These are phyloP conservation scores for Pseudoscleropodium purum DNA, from an alignment of 225 moss, liverwort and hornwort species.

Conservation along the genomic window DNA sequence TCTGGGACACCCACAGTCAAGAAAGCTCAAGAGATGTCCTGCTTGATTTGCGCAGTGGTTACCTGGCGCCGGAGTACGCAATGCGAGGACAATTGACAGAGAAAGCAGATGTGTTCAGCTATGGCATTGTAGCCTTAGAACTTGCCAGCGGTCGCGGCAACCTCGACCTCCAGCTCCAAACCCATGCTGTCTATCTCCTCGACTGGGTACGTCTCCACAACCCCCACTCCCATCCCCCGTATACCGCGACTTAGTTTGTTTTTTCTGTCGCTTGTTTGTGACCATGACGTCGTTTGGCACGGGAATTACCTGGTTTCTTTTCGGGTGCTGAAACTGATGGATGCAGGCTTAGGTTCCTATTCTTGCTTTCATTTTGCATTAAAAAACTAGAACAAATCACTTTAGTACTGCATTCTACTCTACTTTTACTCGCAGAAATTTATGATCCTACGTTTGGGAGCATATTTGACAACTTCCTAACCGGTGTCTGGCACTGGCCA, in stretches of 20 bases:
- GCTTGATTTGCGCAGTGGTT: constrained; percentile 27
- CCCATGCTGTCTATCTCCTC: constrained; percentile 52
- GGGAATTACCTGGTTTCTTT: neutral
- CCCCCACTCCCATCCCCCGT: too few species aligned
- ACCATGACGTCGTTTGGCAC: neutral
- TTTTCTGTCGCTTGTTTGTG: neutral
- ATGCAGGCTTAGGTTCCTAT: neutral
- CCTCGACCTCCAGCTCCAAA: constrained; percentile 46
- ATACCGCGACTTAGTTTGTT: neutral
- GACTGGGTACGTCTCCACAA: constrained; percentile 45
- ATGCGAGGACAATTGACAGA: constrained; percentile 66
- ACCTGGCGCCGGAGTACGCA: constrained; percentile 68
- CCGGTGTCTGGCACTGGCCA: too few species aligned
- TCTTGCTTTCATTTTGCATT: neutral
- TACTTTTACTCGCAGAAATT: neutral
- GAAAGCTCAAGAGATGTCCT: neutral
- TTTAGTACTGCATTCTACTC: too few species aligned
- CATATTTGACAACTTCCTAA: neutral
- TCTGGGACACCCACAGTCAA: neutral
- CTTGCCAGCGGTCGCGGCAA: constrained; percentile 61
- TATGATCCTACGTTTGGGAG: neutral
- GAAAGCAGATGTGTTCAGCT: constrained; percentile 76
- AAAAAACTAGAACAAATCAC: too few species aligned
- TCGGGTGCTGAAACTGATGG: neutral
- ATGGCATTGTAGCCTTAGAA: constrained; percentile 54